phyloP scores from a whole-genome alignment of 352 stramenopile genomes.

The Globisporangium splendens region DNA sequence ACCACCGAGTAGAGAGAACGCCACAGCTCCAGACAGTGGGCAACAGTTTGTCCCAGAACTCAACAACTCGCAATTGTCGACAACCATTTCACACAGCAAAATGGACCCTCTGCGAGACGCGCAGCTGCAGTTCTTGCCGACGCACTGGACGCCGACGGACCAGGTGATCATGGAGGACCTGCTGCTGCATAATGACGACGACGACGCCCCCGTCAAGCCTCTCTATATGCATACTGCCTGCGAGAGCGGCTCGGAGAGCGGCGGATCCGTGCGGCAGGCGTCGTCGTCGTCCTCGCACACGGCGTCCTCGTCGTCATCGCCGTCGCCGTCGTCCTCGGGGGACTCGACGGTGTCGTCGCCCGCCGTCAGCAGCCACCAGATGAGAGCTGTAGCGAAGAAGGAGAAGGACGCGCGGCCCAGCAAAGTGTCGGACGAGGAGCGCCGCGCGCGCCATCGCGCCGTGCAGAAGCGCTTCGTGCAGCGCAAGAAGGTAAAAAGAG shows the following conservation, averaged over 20 bases:
- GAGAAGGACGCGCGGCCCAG: background rate
- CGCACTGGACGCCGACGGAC: slow-evolving; percentile 43
- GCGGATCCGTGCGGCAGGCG: slow-evolving; percentile 1
- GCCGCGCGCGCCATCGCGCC: slow-evolving; percentile 40
- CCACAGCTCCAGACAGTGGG: background rate
- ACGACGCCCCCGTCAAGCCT: background rate
- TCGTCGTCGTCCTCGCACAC: slow-evolving; percentile 4
- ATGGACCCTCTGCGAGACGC: background rate
- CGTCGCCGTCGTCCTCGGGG: background rate
- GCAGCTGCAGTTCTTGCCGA: slow-evolving; percentile 15
- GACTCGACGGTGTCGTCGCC: background rate
- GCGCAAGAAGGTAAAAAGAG: slow-evolving; percentile 57
- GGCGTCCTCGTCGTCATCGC: background rate
- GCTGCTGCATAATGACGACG: slow-evolving; percentile 22
- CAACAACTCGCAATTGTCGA: background rate
- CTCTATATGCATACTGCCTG: background rate
- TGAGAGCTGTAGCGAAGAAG: too few relatives aligned
- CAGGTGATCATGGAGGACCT: slow-evolving; percentile 61
- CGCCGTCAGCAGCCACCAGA: background rate
- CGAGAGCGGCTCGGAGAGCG: background rate
- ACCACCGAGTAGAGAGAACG: too few relatives aligned
- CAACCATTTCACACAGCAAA: background rate
- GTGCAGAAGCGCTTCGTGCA: slow-evolving; percentile 54
- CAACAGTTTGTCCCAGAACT: background rate
- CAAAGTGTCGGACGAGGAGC: slow-evolving; percentile 31